phyloP scores from a whole-genome alignment of 1,139 yeast species.

The Taphrina wiesneri region DNA sequence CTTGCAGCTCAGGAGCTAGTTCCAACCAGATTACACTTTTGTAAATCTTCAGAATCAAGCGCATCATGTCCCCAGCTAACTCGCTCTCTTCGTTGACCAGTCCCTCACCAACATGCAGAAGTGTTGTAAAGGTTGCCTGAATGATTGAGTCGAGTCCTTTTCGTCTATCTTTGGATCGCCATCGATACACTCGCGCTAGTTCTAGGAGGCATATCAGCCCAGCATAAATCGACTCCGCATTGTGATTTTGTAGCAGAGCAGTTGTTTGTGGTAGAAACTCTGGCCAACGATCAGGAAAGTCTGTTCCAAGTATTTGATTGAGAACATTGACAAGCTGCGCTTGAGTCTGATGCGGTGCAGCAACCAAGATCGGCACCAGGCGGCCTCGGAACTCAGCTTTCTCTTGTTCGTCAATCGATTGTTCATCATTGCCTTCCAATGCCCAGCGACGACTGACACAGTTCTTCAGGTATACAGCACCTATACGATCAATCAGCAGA shows the following conservation, averaged over 20 bases:
- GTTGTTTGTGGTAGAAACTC: conserved; percentile 61
- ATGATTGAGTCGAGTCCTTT: conserved; percentile 62
- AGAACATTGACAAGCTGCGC: conserved; percentile 73
- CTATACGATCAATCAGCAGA: conserved; percentile 47
- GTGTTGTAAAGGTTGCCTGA: conserved; percentile 64
- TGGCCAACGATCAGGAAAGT: conserved; percentile 74
- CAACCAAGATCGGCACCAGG: conserved; percentile 53
- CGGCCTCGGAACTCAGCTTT: conserved; percentile 69
- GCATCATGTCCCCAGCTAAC: conserved; percentile 71
- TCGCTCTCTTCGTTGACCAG: conserved; percentile 53
- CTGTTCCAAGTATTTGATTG: conserved; percentile 62
- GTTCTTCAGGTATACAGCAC: conserved; percentile 86
- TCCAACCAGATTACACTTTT: conserved; percentile 75
- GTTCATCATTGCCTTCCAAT: conserved; percentile 36
- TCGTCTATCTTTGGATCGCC: conserved; percentile 68
- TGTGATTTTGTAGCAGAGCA: conserved; percentile 54
- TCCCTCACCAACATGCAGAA: conserved; percentile 65
- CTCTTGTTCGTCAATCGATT: conserved; percentile 62
- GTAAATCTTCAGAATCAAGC: conserved; percentile 72
- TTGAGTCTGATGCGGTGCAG: conserved; percentile 50
- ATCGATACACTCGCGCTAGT: conserved; percentile 70
- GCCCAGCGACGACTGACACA: conserved; percentile 68
- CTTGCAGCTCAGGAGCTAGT: conserved; percentile 69
- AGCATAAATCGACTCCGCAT: conserved; percentile 63
- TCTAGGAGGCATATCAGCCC: conserved; percentile 78